Conservation (phyloP, 1,139 yeast genomes). For the Debaryomycetaceae sp. region DNA sequence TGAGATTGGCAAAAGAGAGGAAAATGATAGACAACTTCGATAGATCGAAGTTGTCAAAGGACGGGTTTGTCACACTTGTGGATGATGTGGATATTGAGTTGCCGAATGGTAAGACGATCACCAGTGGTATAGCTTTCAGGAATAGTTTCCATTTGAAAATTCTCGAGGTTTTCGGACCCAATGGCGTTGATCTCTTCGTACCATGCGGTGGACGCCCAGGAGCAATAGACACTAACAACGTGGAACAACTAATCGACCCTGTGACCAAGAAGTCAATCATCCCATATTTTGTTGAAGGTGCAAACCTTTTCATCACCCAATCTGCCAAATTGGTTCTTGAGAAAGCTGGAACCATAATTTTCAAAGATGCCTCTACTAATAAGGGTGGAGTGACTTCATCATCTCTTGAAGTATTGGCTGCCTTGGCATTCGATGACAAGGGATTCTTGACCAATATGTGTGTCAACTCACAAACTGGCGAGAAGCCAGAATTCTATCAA, state of each 20-base stretch:
- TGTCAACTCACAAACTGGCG: constrained; percentile 49
- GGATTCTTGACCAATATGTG: constrained; percentile 78
- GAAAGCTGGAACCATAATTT: constrained; percentile 78
- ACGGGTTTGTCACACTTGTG: constrained; percentile 80
- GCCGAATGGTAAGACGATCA: constrained; percentile 72
- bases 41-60: constrained; percentile 57
- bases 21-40: constrained; percentile 73
- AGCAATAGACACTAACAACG: constrained; percentile 87
- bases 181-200: constrained; percentile 76
- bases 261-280: constrained; percentile 74
- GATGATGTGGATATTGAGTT: constrained; percentile 79
- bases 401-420: constrained; percentile 91
- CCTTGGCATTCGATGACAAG: constrained; percentile 84
- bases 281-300: constrained; percentile 95
- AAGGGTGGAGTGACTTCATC: constrained; percentile 99
- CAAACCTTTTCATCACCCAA: constrained; percentile 92
- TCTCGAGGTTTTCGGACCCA: constrained; percentile 56
- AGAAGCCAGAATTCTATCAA: constrained; percentile 71
- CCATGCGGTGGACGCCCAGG: constrained; percentile 99
- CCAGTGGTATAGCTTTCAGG: constrained; percentile 90
- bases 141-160: constrained; percentile 82
- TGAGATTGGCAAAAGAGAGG: constrained; percentile 75
- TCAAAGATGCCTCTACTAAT: constrained; percentile 96
- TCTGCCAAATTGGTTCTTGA: constrained; percentile 86
- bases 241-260: constrained; percentile 64